A percentile compares a stretch with the other conserved stretches of the same genome.
phyloP scores from a whole-genome alignment of 1,284 basidiomycete genomes.

The Mrakiaceae sp. region DNA sequence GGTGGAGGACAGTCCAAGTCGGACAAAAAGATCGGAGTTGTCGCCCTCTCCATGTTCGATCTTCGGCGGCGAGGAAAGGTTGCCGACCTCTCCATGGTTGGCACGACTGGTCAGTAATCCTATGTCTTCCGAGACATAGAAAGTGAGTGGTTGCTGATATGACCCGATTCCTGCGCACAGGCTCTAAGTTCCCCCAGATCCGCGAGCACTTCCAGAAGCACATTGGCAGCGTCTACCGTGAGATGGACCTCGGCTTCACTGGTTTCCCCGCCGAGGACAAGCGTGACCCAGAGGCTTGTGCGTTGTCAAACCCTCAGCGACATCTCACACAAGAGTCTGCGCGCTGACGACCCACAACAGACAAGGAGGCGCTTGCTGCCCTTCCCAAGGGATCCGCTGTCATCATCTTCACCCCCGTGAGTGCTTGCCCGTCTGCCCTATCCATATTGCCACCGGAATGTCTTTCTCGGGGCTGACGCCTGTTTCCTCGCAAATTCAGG shows the following conservation, averaged over 20 bases:
- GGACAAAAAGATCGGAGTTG: conserved; percentile 81
- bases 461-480: background rate
- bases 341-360: conserved; percentile 34
- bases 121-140: too few relatives aligned
- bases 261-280: conserved; percentile 61
- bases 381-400: conserved; percentile 72
- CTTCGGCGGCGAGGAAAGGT: conserved; percentile 75
- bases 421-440: background rate
- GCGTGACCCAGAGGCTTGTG: conserved; percentile 69
- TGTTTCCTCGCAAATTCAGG: conserved; percentile 31
- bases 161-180: too few relatives aligned
- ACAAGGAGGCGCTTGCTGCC: conserved; percentile 73
- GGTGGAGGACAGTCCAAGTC: conserved; percentile 50
- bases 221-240: conserved; percentile 68
- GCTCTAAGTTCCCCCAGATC: conserved; percentile 74
- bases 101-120: conserved; percentile 44
- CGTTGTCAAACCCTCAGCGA: conserved; percentile 25
- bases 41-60: conserved; percentile 80
- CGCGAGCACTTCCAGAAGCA: conserved; percentile 69
- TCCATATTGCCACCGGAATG: background rate
- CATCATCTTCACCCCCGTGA: conserved; percentile 39
- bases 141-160: too few relatives aligned
- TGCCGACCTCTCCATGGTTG: conserved; percentile 64
- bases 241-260: conserved; percentile 47
- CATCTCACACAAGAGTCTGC: background rate